Conservation (phyloP, 75 land plant species). For the Pinus tabuliformis region DNA sequence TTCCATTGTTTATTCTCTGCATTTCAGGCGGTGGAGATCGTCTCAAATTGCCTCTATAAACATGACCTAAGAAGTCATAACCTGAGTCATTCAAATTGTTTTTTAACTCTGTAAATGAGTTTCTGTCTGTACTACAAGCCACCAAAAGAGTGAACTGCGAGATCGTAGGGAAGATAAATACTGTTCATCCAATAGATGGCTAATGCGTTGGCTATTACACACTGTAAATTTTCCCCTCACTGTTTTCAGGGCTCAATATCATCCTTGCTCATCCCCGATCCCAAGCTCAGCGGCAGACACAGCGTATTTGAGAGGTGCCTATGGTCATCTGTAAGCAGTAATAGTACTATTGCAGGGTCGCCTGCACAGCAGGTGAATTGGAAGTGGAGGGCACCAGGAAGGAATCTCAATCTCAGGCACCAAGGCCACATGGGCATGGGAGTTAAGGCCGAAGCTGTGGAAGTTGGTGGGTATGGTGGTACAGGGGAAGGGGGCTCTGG, state of each 20-base stretch:
- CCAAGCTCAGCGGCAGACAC: not conserved
- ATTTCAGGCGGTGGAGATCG: too few relatives aligned
- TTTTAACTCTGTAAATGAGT: too few relatives aligned
- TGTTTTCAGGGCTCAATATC: not conserved
- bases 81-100: too few relatives aligned
- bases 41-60: too few relatives aligned
- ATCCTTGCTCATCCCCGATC: not conserved
- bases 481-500: constrained; percentile 8
- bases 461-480: constrained; percentile 7
- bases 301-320: not conserved
- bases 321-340: not conserved
- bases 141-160: too few relatives aligned
- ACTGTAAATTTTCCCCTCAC: not conserved
- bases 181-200: not conserved
- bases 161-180: too few relatives aligned
- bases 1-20: too few relatives aligned
- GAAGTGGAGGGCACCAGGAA: not conserved
- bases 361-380: not conserved
- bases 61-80: too few relatives aligned
- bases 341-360: not conserved
- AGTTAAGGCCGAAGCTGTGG: not conserved
- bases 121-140: too few relatives aligned
- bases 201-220: not conserved
- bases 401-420: not conserved
- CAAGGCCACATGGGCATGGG: not conserved